phyloP scores from a whole-genome alignment of 805 yeast genomes.

The Lachancea kluyveri region DNA sequence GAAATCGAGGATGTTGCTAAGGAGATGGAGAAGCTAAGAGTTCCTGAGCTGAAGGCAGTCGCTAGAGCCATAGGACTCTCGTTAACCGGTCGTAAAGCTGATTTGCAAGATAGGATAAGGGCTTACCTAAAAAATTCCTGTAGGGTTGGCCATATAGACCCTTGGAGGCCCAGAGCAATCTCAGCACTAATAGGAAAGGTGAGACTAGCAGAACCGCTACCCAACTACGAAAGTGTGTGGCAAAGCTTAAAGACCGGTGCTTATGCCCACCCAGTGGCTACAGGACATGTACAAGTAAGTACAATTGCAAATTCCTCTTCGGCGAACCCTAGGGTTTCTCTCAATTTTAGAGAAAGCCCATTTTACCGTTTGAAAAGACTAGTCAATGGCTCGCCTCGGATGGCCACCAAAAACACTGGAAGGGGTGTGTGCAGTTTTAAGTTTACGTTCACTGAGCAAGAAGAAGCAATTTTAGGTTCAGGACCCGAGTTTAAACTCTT shows the following conservation, averaged over 20 bases:
- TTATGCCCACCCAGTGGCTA: constrained; percentile 21
- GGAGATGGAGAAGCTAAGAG: constrained; percentile 36
- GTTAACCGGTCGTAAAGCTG: constrained; percentile 54
- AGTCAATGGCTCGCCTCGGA: constrained; percentile 43
- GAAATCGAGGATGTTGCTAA: constrained; percentile 30
- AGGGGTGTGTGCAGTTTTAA: constrained; percentile 39
- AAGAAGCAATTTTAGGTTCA: constrained; percentile 32
- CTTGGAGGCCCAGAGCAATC: constrained; percentile 41
- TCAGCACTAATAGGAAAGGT: constrained; percentile 38
- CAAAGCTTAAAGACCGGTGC: constrained; percentile 16
- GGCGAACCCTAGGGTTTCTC: constrained; percentile 4
- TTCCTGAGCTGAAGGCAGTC: constrained; percentile 46
- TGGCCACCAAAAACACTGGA: constrained; percentile 35
- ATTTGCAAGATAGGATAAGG: constrained; percentile 48
- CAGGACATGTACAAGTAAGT: constrained; percentile 18
- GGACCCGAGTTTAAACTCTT: constrained; percentile 36
- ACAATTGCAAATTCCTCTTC: constrained; percentile 3
- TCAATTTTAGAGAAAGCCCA: constrained; percentile 44
- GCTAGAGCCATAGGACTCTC: constrained; percentile 45
- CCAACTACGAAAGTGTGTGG: constrained; percentile 32
- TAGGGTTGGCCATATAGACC: constrained; percentile 34
- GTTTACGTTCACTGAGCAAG: constrained; percentile 41
- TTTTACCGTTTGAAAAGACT: constrained; percentile 46
- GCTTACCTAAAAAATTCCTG: constrained; percentile 39
- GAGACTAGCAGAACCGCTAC: constrained; percentile 32